A percentile compares a stretch with the other conserved stretches of the same genome.
Conservation (phyloP, 2,329 filamentous ascomycete species). For the Geoglossum cookeanum region DNA sequence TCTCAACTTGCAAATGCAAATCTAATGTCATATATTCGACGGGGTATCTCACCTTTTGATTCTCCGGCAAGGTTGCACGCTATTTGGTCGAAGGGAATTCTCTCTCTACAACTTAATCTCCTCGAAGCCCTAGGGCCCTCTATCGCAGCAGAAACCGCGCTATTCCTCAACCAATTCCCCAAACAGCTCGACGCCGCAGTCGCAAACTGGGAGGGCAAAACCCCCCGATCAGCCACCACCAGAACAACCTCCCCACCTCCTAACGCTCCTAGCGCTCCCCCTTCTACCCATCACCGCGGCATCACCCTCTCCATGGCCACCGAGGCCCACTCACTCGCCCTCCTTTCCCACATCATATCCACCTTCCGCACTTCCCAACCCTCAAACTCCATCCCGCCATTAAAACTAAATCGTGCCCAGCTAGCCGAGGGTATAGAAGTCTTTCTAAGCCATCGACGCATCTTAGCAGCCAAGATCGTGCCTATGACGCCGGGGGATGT, state of each 20-base stretch:
- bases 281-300: slow-evolving; percentile 32
- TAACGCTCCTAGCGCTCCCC: slow-evolving; percentile 8
- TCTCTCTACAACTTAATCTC: slow-evolving; percentile 78
- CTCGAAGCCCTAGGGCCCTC: slow-evolving; percentile 63
- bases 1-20: slow-evolving; percentile 62
- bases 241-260: slow-evolving; percentile 14
- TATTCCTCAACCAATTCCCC: slow-evolving; percentile 79
- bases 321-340: slow-evolving; percentile 60
- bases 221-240: slow-evolving; percentile 10
- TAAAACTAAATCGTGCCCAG: slow-evolving; percentile 54
- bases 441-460: slow-evolving; percentile 49
- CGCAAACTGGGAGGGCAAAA: slow-evolving; percentile 32
- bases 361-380: slow-evolving; percentile 43
- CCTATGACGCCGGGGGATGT: slow-evolving; percentile 54
- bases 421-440: slow-evolving; percentile 72
- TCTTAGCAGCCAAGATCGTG: slow-evolving; percentile 53
- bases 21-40: slow-evolving; percentile 56
- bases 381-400: slow-evolving; percentile 38
- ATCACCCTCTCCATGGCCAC: slow-evolving; percentile 55
- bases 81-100: slow-evolving; percentile 75
- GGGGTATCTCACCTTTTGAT: slow-evolving; percentile 60
- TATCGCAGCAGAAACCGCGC: slow-evolving; percentile 65
- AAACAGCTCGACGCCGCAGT: slow-evolving; percentile 57
- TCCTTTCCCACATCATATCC: slow-evolving; percentile 55
- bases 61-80: slow-evolving; percentile 58